These are phyloP conservation scores for Corylus avellana DNA, from an alignment of 306 rosid genomes.

Conservation along the genomic window DNA sequence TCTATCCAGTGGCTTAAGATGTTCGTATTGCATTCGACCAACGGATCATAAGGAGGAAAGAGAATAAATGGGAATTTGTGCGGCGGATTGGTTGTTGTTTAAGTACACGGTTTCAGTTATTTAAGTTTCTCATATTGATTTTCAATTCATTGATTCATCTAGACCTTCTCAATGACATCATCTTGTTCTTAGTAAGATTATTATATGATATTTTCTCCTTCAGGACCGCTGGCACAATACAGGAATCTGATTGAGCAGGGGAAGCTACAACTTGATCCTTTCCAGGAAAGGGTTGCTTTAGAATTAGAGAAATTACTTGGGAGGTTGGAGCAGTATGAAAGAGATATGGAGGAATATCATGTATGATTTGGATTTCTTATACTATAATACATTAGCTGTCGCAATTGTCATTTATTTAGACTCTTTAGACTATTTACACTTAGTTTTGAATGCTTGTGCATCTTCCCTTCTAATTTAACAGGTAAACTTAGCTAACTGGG, in stretches of 20 bases:
- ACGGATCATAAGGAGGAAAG: too few relatives aligned
- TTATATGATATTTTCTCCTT: constrained; percentile 11
- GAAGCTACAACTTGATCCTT: constrained; percentile 80
- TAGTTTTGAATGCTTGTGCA: background rate
- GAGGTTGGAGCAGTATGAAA: constrained; percentile 87
- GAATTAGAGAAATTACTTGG: constrained; percentile 73
- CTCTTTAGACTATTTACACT: background rate
- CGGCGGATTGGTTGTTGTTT: too few relatives aligned
- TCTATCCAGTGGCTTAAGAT: too few relatives aligned
- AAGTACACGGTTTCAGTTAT: too few relatives aligned
- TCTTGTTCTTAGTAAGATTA: background rate
- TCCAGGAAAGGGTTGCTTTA: constrained; percentile 74
- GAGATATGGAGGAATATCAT: constrained; percentile 83
- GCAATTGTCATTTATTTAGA: background rate
- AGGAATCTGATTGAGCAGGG: constrained; percentile 67
- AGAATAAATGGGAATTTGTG: too few relatives aligned
- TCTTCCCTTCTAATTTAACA: constrained; percentile 24
- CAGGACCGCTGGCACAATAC: constrained; percentile 73
- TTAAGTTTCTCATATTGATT: background rate
- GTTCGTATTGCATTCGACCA: too few relatives aligned
- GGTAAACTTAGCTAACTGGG: constrained; percentile 72
- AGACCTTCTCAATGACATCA: background rate
- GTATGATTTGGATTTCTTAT: constrained; percentile 34
- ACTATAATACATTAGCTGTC: background rate
- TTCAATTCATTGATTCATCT: background rate